Conservation (phyloP, 1,284 basidiomycete species). For the Rugosomyces carneus region DNA sequence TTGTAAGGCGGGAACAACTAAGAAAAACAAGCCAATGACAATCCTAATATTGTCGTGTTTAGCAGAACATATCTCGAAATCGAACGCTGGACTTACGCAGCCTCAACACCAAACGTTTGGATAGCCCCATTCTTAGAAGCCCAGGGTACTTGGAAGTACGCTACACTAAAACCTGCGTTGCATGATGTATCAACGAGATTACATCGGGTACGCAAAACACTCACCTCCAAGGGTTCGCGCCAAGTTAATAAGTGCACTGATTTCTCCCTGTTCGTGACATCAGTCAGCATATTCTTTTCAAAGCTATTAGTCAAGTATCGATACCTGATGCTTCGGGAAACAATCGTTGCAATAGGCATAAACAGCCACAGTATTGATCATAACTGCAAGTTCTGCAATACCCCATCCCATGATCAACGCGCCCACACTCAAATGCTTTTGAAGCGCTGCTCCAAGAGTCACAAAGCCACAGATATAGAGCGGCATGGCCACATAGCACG, state of each 20-base stretch:
- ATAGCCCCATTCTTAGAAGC: conserved; percentile 47
- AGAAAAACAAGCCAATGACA: conserved; percentile 43
- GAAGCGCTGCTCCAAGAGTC: conserved; percentile 50
- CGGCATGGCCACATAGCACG: conserved; percentile 57
- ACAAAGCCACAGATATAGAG: conserved; percentile 63
- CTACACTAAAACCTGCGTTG: conserved; percentile 45
- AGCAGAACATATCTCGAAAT: too few relatives aligned
- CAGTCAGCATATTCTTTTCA: not conserved
- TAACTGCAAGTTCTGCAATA: conserved; percentile 50
- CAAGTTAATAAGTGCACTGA: conserved; percentile 55
- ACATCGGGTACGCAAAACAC: not conserved
- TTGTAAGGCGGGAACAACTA: conserved; percentile 48
- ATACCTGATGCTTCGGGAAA: conserved; percentile 45
- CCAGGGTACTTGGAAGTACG: conserved; percentile 62
- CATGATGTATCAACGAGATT: not conserved
- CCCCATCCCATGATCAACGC: conserved; percentile 66
- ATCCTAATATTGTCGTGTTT: too few relatives aligned
- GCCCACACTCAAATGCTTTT: conserved; percentile 49
- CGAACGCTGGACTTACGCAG: conserved; percentile 33
- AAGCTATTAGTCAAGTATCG: not conserved
- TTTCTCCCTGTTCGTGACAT: conserved; percentile 39
- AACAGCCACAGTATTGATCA: conserved; percentile 62
- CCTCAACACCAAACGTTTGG: conserved; percentile 54
- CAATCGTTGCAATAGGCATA: conserved; percentile 52
- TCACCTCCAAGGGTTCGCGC: conserved; percentile 48